Evolutionary conservation across 495 filamentous ascomycete genomes (phyloP).

Genomic region (Daldinia loculata): DNA sequence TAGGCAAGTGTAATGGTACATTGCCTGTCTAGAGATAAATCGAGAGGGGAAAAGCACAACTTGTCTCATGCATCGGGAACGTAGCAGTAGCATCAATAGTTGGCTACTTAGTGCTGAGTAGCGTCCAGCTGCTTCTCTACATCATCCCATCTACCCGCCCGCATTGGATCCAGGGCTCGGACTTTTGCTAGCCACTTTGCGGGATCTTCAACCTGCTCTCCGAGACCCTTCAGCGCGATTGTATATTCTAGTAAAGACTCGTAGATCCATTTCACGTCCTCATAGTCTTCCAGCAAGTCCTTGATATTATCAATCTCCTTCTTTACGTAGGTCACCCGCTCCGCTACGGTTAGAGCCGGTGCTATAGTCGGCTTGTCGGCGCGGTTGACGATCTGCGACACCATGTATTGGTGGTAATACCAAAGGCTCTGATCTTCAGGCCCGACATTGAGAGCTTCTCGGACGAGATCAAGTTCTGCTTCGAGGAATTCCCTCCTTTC

Average conservation of each 20-base stretch:
- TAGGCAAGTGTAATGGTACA: constrained; percentile 43
- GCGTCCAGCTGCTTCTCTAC: constrained; percentile 56
- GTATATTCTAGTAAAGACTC: constrained; percentile 76
- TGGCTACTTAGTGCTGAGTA: constrained; percentile 20
- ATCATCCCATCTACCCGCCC: constrained; percentile 73
- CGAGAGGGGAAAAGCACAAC: background rate
- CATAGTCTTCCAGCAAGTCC: constrained; percentile 78
- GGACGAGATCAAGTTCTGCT: constrained; percentile 76
- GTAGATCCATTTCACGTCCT: constrained; percentile 81
- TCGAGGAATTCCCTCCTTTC: constrained; percentile 75
- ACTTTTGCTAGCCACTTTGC: constrained; percentile 70
- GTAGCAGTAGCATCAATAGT: constrained; percentile 1
- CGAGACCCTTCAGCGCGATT: constrained; percentile 56
- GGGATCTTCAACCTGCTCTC: constrained; percentile 56
- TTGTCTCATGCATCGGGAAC: background rate
- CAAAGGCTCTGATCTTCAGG: constrained; percentile 92
- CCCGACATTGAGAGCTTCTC: constrained; percentile 80
- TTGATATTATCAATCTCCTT: constrained; percentile 72
- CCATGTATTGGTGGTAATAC: constrained; percentile 81
- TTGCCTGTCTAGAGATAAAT: constrained; percentile 21
- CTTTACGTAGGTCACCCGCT: constrained; percentile 71
- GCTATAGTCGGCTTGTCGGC: constrained; percentile 63
- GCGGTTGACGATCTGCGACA: constrained; percentile 64
- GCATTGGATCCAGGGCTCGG: constrained; percentile 72
- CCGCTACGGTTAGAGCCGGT: constrained; percentile 65